phyloP scores from a whole-genome alignment of 352 stramenopile genomes.

The Phytophthora colocasiae region DNA sequence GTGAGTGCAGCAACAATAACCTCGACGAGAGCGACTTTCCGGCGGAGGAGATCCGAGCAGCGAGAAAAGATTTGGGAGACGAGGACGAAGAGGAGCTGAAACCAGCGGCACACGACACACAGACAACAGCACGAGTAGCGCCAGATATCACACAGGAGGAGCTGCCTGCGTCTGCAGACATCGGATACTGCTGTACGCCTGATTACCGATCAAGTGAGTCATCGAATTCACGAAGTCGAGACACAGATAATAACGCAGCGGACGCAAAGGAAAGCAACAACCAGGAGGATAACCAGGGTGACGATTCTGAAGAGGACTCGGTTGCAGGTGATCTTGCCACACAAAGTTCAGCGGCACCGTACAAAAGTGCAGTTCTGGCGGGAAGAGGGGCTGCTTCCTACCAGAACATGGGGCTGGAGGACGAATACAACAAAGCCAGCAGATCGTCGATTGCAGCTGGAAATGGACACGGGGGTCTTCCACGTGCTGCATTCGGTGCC shows the following conservation, averaged over 20 bases:
- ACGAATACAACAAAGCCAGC: conserved; percentile 33
- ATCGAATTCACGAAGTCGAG: conserved; percentile 11
- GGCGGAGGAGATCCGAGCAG: conserved; percentile 41
- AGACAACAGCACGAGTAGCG: conserved; percentile 13
- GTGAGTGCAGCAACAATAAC: conserved; percentile 47
- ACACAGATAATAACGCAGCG: conserved; percentile 30
- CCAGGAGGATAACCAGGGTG: conserved; percentile 37
- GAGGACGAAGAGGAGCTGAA: conserved; percentile 30
- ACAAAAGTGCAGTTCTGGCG: conserved; percentile 34
- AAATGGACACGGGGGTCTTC: conserved; percentile 15
- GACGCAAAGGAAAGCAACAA: conserved; percentile 30
- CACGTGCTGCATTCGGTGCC: conserved; percentile 36
- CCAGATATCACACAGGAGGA: conserved; percentile 19
- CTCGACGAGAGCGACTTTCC: conserved; percentile 33
- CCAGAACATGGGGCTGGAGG: conserved; percentile 13
- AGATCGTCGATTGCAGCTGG: conserved; percentile 9
- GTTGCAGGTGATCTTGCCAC: conserved; percentile 22
- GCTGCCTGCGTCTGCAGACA: background rate
- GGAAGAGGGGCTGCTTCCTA: conserved; percentile 20
- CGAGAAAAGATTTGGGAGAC: conserved; percentile 31
- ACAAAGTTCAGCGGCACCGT: conserved; percentile 34
- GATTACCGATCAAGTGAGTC: conserved; percentile 28
- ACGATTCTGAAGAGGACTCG: conserved; percentile 34
- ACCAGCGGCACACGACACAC: conserved; percentile 9
- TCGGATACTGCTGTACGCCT: conserved; percentile 31